phyloP scores from a whole-genome alignment of 1,284 basidiomycete genomes.

The Golubevia pallescens region DNA sequence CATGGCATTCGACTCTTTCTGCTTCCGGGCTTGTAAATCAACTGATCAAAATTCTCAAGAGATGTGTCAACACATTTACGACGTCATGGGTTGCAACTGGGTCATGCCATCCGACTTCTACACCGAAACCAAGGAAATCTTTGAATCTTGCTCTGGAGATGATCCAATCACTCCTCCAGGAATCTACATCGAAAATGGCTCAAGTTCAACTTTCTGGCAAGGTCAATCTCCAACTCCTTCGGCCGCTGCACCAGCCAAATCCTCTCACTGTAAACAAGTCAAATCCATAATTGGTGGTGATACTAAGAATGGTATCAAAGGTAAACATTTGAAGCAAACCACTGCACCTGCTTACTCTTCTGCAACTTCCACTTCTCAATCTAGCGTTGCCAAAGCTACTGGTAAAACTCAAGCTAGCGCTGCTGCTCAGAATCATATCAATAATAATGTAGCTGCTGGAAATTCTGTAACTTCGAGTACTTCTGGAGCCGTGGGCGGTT shows the following conservation, averaged over 20 bases:
- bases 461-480: no score
- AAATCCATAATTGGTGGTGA: no score
- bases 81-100: slow-evolving; percentile 32
- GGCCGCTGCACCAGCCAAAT: slow-evolving; percentile 6
- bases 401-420: no score
- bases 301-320: no score
- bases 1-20: slow-evolving; percentile 53
- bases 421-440: no score
- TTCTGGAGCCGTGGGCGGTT: no score
- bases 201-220: slow-evolving; percentile 30
- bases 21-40: slow-evolving; percentile 51
- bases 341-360: no score
- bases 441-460: no score
- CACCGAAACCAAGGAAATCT: slow-evolving; percentile 22
- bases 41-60: background rate
- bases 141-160: slow-evolving; percentile 33
- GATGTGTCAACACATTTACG: slow-evolving; percentile 36
- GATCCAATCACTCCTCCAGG: slow-evolving; percentile 22
- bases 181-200: slow-evolving; percentile 16
- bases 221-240: slow-evolving; percentile 27
- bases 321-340: no score
- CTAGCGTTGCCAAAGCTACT: no score
- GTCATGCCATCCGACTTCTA: slow-evolving; percentile 20
- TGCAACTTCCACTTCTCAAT: no score
- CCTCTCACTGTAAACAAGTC: slow-evolving; percentile 3